Conservation (phyloP, 2,329 filamentous ascomycete species). For the Phyllosticta citrichinensis region DNA sequence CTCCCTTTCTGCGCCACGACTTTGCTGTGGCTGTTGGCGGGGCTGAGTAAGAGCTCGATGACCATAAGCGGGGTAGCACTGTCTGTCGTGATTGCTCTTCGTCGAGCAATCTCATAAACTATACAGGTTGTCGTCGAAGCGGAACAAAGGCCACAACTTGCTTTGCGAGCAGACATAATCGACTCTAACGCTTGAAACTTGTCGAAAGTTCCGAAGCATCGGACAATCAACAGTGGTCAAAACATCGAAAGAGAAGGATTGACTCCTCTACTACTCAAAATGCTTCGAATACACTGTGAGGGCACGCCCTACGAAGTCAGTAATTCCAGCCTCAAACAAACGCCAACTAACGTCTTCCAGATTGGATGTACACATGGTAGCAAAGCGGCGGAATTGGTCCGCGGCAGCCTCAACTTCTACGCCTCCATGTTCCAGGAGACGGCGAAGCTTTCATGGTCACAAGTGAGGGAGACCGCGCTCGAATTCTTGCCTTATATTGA, state of each 20-base stretch:
- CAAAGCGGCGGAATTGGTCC: slow-evolving; percentile 30
- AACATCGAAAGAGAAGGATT: no score
- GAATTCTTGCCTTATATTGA: slow-evolving; percentile 38
- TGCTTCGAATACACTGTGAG: slow-evolving; percentile 31
- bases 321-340: neutral
- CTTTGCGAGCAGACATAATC: neutral
- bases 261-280: slow-evolving; percentile 13
- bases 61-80: neutral
- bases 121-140: neutral
- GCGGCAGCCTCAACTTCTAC: slow-evolving; percentile 38
- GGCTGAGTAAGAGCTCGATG: neutral
- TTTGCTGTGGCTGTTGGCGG: neutral
- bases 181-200: neutral
- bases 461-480: slow-evolving; percentile 36
- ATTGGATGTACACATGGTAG: slow-evolving; percentile 41
- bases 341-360: slow-evolving; percentile 12
- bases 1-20: neutral
- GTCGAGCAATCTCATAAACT: neutral
- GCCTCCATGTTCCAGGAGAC: slow-evolving; percentile 36
- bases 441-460: slow-evolving; percentile 36
- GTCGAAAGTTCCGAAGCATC: no score
- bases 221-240: no score
- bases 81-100: neutral
- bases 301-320: slow-evolving; percentile 36
- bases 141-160: no score